Percentiles rank a stretch among this genome's conserved stretches.
phyloP scores from a whole-genome alignment of 306 rosid genomes.

The Prunus fruticosa region DNA sequence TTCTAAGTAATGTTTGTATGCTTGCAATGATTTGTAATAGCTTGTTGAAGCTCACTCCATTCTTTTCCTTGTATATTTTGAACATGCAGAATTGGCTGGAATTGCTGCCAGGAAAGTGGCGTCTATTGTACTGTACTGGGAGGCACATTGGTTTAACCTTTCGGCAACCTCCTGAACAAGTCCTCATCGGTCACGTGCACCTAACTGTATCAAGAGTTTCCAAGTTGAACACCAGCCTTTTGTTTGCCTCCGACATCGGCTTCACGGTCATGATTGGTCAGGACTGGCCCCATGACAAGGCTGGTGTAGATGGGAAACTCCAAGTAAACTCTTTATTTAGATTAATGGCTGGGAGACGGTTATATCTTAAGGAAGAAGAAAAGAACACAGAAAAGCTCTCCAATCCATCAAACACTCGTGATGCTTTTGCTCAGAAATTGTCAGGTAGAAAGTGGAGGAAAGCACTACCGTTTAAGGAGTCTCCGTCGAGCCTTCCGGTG shows the following conservation, averaged over 20 bases:
- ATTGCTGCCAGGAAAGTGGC: slow-evolving; percentile 95
- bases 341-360: slow-evolving; percentile 62
- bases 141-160: slow-evolving; percentile 87
- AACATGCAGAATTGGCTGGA: slow-evolving; percentile 76
- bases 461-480: slow-evolving; percentile 74
- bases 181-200: slow-evolving; percentile 71
- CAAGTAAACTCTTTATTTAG: slow-evolving; percentile 55
- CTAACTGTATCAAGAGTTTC: slow-evolving; percentile 58
- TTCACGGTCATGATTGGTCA: slow-evolving; percentile 76
- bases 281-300: slow-evolving; percentile 88
- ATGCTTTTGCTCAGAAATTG: slow-evolving; percentile 58
- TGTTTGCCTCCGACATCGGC: slow-evolving; percentile 57
- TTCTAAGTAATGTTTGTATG: background rate
- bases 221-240: slow-evolving; percentile 46
- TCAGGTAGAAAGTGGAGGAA: slow-evolving; percentile 76
- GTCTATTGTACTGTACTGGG: slow-evolving; percentile 86
- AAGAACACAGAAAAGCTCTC: slow-evolving; percentile 36
- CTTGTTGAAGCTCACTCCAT: background rate
- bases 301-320: slow-evolving; percentile 68
- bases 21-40: background rate
- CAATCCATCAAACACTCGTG: slow-evolving; percentile 40
- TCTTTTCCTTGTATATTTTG: background rate
- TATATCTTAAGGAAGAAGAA: slow-evolving; percentile 74
- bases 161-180: slow-evolving; percentile 78
- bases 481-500: slow-evolving; percentile 87